These are phyloP conservation scores for Penstemon davidsonii DNA, from an alignment of 257 asterid species.

Conservation along the genomic window DNA sequence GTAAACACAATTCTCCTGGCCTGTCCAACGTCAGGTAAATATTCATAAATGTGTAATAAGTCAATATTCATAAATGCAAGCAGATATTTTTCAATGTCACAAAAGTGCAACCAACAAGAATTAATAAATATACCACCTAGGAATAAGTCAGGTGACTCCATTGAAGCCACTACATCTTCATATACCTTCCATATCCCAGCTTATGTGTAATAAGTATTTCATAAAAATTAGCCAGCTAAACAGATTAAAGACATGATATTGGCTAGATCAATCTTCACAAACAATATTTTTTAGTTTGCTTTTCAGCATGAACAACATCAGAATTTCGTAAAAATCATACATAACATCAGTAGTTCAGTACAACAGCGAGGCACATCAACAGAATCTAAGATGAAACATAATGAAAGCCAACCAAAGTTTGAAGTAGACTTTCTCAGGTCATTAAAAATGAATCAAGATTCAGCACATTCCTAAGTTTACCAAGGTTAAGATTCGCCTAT, in stretches of 20 bases:
- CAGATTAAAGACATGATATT: neutral
- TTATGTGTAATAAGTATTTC: neutral
- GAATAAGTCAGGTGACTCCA: neutral
- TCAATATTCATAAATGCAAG: constrained; percentile 5
- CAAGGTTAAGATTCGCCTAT: too few species aligned
- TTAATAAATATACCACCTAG: neutral
- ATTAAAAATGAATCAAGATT: too few species aligned
- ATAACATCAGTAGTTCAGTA: neutral
- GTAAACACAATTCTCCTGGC: too few species aligned
- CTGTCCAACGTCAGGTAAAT: too few species aligned
- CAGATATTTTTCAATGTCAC: neutral
- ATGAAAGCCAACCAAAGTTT: too few species aligned
- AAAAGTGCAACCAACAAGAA: neutral
- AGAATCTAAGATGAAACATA: too few species aligned
- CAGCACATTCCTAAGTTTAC: too few species aligned
- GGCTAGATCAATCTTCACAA: neutral
- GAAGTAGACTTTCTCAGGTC: too few species aligned
- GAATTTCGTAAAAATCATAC: neutral
- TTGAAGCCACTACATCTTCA: neutral
- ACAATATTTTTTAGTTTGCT: neutral
- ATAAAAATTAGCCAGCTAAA: neutral
- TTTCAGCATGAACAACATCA: neutral
- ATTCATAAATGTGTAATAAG: too few species aligned
- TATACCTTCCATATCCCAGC: neutral
- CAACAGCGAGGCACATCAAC: neutral